A percentile compares a stretch with the other conserved stretches of the same genome.
These are phyloP conservation scores for Tubosaeta sp. DNA, from an alignment of 768 basidiomycete species.

Conservation along the genomic window DNA sequence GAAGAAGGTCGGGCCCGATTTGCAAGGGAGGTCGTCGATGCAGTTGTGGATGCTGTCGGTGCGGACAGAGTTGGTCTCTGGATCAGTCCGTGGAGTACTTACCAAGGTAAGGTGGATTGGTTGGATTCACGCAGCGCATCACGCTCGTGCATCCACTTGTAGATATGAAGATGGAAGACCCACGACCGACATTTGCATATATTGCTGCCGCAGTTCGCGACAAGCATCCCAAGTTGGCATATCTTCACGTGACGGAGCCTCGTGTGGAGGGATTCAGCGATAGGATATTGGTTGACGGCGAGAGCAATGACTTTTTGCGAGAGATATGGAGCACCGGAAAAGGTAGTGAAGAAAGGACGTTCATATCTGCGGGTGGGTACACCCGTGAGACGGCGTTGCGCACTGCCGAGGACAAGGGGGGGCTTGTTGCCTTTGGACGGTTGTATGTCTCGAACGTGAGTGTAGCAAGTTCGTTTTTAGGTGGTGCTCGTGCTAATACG, in stretches of 20 bases:
- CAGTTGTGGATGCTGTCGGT: too few relatives aligned
- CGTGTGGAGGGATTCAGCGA: conserved; percentile 11
- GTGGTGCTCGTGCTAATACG: too few relatives aligned
- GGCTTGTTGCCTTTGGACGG: too few relatives aligned
- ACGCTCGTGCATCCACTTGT: neutral
- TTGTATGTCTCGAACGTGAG: too few relatives aligned
- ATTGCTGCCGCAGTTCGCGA: conserved; percentile 26
- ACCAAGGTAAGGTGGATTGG: conserved; percentile 25
- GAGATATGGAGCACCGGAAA: too few relatives aligned
- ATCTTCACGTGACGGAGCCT: conserved; percentile 39
- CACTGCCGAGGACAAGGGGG: too few relatives aligned
- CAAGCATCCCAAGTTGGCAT: too few relatives aligned
- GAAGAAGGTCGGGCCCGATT: conserved; percentile 48
- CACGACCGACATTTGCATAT: conserved; percentile 32
- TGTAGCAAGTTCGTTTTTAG: conserved; percentile 1
- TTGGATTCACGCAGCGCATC: neutral
- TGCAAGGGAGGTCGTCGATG: conserved; percentile 40
- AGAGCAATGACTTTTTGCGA: conserved; percentile 27
- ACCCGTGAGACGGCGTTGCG: too few relatives aligned
- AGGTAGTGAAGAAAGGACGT: too few relatives aligned
- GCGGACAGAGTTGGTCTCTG: conserved; percentile 40
- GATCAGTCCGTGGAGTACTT: conserved; percentile 38
- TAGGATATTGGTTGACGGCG: neutral
- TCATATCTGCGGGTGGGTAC: too few relatives aligned
- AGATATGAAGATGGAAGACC: conserved; percentile 29